Conservation (phyloP, 805 yeast genomes). For the Zygosaccharomyces gambellarensis region DNA sequence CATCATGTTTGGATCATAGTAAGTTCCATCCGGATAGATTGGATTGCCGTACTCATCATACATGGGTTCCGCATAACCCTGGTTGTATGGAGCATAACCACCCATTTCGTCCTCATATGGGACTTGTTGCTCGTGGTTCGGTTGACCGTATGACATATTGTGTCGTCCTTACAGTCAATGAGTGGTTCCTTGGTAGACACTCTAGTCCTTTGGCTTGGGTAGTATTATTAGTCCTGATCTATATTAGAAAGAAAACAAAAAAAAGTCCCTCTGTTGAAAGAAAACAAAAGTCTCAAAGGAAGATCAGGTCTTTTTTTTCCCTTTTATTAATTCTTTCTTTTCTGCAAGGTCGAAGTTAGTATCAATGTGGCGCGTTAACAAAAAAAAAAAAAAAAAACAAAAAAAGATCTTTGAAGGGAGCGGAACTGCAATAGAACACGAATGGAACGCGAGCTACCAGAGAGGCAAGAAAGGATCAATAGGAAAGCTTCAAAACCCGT, state of each 20-base stretch:
- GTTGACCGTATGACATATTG: constrained; percentile 29
- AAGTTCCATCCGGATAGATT: constrained; percentile 37
- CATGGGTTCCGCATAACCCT: constrained; percentile 23
- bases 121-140: constrained; percentile 22
- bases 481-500: background rate
- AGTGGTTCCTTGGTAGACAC: background rate
- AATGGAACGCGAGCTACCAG: background rate
- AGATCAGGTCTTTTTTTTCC: background rate
- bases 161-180: background rate
- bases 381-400: background rate
- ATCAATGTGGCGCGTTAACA: background rate
- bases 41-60: constrained; percentile 41
- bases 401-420: background rate
- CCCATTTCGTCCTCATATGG: constrained; percentile 31
- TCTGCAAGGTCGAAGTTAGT: background rate
- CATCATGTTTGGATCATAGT: constrained; percentile 33
- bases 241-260: background rate
- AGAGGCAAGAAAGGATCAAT: background rate
- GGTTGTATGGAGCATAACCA: constrained; percentile 16
- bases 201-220: background rate
- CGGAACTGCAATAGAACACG: background rate
- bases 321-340: background rate
- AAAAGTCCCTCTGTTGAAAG: background rate
- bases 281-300: background rate
- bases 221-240: background rate